phyloP scores from a whole-genome alignment of 1,284 basidiomycete genomes.

The Pseudozyma sp. region DNA sequence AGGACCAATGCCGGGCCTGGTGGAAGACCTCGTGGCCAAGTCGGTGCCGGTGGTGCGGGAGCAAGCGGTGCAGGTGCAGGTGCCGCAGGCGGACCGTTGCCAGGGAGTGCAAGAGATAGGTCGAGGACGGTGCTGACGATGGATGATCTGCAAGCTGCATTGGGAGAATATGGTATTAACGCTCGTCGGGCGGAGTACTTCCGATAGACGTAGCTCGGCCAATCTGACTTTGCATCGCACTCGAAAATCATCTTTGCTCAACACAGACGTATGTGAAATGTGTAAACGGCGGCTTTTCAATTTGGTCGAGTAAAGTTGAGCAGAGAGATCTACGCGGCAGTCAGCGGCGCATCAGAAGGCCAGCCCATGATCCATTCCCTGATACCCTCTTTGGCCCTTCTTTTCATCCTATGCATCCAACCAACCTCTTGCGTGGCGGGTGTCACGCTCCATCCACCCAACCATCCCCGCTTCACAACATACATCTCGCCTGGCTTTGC shows the following conservation, averaged over 20 bases:
- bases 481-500: constrained; percentile 18
- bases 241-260: too few relatives aligned
- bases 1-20: constrained; percentile 74
- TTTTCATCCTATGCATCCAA: constrained; percentile 14
- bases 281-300: too few relatives aligned
- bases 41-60: constrained; percentile 20
- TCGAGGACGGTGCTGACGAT: constrained; percentile 96
- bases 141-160: constrained; percentile 92
- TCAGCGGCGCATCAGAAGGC: constrained; percentile 7
- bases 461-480: constrained; percentile 33
- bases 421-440: constrained; percentile 8
- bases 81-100: constrained; percentile 15
- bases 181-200: constrained; percentile 65
- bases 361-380: constrained; percentile 30
- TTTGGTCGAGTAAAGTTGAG: too few relatives aligned
- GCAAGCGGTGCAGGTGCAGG: constrained; percentile 20
- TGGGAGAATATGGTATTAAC: constrained; percentile 85
- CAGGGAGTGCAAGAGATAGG: constrained; percentile 74
- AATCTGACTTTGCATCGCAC: too few relatives aligned
- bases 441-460: constrained; percentile 32
- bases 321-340: too few relatives aligned
- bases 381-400: constrained; percentile 1
- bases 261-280: too few relatives aligned
- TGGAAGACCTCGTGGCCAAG: constrained; percentile 61
- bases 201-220: constrained; percentile 38